These are phyloP conservation scores for Chlorella vulgaris DNA, from an alignment of 139 green algal genomes.

Conservation along the genomic window DNA sequence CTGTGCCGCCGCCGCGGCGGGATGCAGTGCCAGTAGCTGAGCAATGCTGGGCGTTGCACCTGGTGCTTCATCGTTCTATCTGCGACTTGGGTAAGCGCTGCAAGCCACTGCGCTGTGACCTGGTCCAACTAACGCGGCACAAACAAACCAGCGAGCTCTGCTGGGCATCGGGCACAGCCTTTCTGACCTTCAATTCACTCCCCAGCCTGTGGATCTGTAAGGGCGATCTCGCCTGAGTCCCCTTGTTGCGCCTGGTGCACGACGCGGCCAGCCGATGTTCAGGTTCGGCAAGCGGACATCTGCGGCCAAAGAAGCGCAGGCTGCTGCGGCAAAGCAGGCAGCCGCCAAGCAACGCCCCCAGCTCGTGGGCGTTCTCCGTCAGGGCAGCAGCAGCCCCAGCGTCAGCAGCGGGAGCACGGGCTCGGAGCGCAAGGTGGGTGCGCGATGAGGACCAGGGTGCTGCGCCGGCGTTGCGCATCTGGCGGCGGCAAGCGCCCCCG, in stretches of 20 bases:
- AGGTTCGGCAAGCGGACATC: background rate
- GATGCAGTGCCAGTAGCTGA: too few relatives aligned
- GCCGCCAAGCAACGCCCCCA: background rate
- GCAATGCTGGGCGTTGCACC: too few relatives aligned
- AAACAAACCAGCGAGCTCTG: too few relatives aligned
- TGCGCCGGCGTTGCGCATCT: background rate
- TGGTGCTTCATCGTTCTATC: too few relatives aligned
- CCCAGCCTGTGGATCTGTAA: background rate
- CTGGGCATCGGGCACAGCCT: too few relatives aligned
- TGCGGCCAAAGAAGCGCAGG: background rate
- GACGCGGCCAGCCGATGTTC: background rate
- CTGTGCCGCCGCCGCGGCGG: too few relatives aligned
- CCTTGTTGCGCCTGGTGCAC: background rate
- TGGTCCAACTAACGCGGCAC: too few relatives aligned
- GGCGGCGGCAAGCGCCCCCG: background rate
- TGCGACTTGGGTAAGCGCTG: too few relatives aligned
- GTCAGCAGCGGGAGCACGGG: conserved; percentile 1
- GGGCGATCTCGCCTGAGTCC: background rate
- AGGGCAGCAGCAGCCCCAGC: background rate
- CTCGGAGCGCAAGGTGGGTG: background rate
- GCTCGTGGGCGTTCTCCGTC: background rate
- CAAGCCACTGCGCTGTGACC: too few relatives aligned
- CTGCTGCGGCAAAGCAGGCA: background rate
- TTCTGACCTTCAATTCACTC: too few relatives aligned
- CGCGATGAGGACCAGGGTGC: background rate